These are phyloP conservation scores for Metarhizium brunneum DNA, from an alignment of 2,329 filamentous ascomycete species.

Conservation along the genomic window DNA sequence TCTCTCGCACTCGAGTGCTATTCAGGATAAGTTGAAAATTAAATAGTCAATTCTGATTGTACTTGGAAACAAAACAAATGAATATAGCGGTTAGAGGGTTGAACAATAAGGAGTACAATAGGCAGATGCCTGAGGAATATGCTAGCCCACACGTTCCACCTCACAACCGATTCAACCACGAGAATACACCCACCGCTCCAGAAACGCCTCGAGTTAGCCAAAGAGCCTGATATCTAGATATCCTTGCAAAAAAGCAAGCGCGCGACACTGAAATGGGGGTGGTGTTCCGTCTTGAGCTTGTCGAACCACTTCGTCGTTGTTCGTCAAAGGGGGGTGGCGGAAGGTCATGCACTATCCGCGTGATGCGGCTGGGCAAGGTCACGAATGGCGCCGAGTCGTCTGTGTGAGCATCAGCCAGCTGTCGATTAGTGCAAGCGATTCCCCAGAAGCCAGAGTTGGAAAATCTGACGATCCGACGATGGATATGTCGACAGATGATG, in stretches of 20 bases:
- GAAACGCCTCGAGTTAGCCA: conserved; percentile 18
- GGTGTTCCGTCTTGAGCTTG: background rate
- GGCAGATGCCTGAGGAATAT: conserved; percentile 23
- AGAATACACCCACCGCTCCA: conserved; percentile 21
- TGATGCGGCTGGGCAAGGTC: background rate
- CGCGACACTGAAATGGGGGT: conserved; percentile 11
- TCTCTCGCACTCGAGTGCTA: conserved; percentile 26
- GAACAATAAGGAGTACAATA: conserved; percentile 32
- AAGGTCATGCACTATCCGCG: conserved; percentile 1
- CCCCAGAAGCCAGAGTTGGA: background rate
- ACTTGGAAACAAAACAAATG: conserved; percentile 25
- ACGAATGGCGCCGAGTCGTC: background rate
- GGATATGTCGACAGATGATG: background rate
- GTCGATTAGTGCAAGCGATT: background rate
- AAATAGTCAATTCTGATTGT: conserved; percentile 48
- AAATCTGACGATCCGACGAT: background rate
- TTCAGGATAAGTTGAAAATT: conserved; percentile 26
- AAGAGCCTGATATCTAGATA: conserved; percentile 9
- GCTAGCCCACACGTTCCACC: conserved; percentile 26
- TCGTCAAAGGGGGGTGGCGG: conserved; percentile 1
- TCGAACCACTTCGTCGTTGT: background rate
- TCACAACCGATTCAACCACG: conserved; percentile 25
- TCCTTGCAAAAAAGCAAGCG: conserved; percentile 14
- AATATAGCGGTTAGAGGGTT: conserved; percentile 24
- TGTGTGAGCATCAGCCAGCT: background rate